Evolutionary conservation across 2,329 filamentous ascomycete species (phyloP).

Genomic region (Aspergillus viridinutans): DNA sequence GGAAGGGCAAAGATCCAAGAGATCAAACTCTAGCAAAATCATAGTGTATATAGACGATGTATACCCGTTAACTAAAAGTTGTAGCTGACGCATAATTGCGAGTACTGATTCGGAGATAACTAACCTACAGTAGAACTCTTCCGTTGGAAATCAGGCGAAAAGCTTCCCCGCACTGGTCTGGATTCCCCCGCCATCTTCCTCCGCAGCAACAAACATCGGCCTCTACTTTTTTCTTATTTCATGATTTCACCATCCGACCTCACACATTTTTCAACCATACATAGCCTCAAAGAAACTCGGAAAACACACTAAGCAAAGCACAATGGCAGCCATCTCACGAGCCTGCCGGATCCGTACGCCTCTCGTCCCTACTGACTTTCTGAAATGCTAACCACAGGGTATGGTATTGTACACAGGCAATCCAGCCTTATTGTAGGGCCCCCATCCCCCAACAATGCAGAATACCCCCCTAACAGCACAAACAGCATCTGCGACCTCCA

Average conservation of each 20-base stretch:
- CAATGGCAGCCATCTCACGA: conserved; percentile 18
- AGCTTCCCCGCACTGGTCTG: conserved; percentile 11
- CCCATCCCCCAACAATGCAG: conserved; percentile 6
- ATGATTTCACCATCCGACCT: too few species aligned
- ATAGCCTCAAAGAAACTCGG: background rate
- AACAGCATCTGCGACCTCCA: conserved; percentile 86
- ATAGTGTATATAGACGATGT: background rate
- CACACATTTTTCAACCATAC: background rate
- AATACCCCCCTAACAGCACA: background rate
- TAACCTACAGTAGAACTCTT: too few species aligned
- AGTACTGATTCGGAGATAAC: too few species aligned
- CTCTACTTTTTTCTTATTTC: conserved; percentile 1
- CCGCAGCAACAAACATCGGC: background rate
- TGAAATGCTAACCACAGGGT: conserved; percentile 9
- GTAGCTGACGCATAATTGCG: too few species aligned
- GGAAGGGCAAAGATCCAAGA: conserved; percentile 35
- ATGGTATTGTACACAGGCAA: conserved; percentile 30
- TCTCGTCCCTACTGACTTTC: background rate
- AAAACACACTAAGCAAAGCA: background rate
- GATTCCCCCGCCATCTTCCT: conserved; percentile 12
- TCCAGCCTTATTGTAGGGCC: conserved; percentile 47
- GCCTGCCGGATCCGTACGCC: conserved; percentile 26
- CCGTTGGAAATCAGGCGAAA: too few species aligned
- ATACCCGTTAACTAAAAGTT: background rate
- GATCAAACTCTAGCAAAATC: conserved; percentile 22